Conservation (phyloP, 495 filamentous ascomycete species). For the Penicillium argentinense region DNA sequence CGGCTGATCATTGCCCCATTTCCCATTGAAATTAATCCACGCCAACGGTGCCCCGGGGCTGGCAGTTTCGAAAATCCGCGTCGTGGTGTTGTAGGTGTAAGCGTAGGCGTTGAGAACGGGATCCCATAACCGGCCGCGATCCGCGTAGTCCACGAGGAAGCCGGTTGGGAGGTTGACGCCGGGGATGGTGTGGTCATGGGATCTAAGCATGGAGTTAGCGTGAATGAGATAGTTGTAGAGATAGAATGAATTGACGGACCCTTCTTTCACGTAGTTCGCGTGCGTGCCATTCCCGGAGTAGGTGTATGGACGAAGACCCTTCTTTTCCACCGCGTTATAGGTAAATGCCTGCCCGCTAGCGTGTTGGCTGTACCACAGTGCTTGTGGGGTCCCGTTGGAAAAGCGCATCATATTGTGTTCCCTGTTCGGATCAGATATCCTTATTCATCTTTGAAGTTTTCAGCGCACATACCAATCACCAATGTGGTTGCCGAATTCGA, state of each 20-base stretch:
- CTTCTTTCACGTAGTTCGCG: slow-evolving; percentile 56
- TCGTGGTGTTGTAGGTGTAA: slow-evolving; percentile 46
- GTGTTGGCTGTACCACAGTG: slow-evolving; percentile 66
- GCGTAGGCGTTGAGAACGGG: slow-evolving; percentile 49
- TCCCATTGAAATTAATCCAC: slow-evolving; percentile 54
- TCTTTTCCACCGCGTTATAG: slow-evolving; percentile 55
- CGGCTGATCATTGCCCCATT: slow-evolving; percentile 60
- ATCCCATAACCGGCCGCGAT: slow-evolving; percentile 57
- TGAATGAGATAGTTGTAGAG: no score
- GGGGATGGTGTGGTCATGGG: slow-evolving; percentile 63
- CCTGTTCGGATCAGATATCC: slow-evolving; percentile 24
- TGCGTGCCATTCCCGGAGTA: slow-evolving; percentile 59
- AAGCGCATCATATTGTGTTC: slow-evolving; percentile 72
- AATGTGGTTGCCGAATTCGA: slow-evolving; percentile 60
- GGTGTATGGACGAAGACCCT: slow-evolving; percentile 48
- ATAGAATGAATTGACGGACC: slow-evolving; percentile 29
- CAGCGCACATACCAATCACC: slow-evolving; percentile 54
- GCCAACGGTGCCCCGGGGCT: slow-evolving; percentile 39
- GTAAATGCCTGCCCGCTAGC: slow-evolving; percentile 61
- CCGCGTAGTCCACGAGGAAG: slow-evolving; percentile 60
- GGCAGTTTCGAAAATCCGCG: slow-evolving; percentile 43
- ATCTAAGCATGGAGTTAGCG: slow-evolving; percentile 27
- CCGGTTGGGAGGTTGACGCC: slow-evolving; percentile 61
- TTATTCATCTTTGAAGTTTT: background rate
- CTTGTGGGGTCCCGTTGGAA: slow-evolving; percentile 52